phyloP scores from a whole-genome alignment of 371 early-diverging fungal species.

The Zychaea mexicana region DNA sequence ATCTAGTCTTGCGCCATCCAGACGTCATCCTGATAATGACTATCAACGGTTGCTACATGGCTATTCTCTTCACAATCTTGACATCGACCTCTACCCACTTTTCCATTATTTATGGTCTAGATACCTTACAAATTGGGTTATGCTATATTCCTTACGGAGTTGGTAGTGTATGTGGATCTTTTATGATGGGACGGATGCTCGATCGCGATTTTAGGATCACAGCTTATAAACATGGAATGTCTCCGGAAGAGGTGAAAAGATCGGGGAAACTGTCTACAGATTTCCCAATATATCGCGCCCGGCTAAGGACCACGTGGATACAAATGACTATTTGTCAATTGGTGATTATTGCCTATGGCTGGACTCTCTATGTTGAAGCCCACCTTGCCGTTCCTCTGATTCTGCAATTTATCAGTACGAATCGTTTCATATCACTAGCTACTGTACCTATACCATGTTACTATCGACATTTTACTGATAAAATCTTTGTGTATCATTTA shows the following conservation, averaged over 20 bases:
- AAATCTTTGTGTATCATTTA: no score
- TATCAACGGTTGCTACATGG: conserved; percentile 16
- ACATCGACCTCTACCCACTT: conserved; percentile 26
- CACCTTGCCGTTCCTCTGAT: conserved; percentile 28
- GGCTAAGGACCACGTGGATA: conserved; percentile 28
- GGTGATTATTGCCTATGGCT: conserved; percentile 30
- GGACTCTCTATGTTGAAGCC: conserved; percentile 21
- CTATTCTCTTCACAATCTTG: conserved; percentile 22
- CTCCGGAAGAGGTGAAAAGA: not conserved
- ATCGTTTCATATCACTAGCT: conserved; percentile 10
- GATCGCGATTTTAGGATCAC: conserved; percentile 32
- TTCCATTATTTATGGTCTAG: conserved; percentile 18
- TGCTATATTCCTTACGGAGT: conserved; percentile 33
- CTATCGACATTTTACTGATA: not conserved
- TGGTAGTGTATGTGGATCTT: conserved; percentile 31
- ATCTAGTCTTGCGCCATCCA: conserved; percentile 15
- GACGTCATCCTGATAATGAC: conserved; percentile 19
- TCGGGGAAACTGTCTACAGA: conserved; percentile 18
- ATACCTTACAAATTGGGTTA: conserved; percentile 31
- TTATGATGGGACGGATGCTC: conserved; percentile 26
- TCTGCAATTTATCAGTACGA: conserved; percentile 34
- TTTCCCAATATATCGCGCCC: conserved; percentile 29
- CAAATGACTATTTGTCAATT: conserved; percentile 11
- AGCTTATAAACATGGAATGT: conserved; percentile 1
- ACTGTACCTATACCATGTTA: no score